Evolutionary conservation across 495 filamentous ascomycete genomes (phyloP), one percentile per base, ranked within the genome.

Genomic region (Thermothielavioides terrestris): DNA sequence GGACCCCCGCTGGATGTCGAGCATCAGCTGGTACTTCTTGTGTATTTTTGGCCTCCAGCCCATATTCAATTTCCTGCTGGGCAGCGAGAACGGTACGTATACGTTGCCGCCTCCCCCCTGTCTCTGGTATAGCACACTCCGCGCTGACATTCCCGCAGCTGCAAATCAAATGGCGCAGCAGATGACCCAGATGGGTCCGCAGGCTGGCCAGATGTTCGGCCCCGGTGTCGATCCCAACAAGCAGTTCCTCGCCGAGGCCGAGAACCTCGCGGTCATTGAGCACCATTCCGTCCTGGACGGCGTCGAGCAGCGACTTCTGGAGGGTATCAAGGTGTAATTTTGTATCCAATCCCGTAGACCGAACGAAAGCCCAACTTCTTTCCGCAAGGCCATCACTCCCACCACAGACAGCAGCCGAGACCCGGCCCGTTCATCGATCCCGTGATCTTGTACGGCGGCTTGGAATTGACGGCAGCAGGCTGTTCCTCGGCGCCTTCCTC

Each of bases 1-100:
- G 70, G 94, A 97, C 66, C 92, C 95, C 8, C 73, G 88, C 68
- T 98, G 92, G 92, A 94, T 98, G 66, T 97, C 92, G 1, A 92
- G 86, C 61, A 81, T 98, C 59, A 95, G 89, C 39, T 97, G 90
- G 91, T 98, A 98, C 70, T 97, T 98, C 64, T 71, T 98, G 42
- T 95, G 92, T 58, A 79, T 97, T 53, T 95, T 98, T 65, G 92
- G 92, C 31, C 76, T 98, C 44, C 91, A 96, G 65, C 86, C 89
- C 41, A 89, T 97, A n/a, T 98, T 96, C 69, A 95, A 89, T 55
- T 97, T 95, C 65, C 81, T 98, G 39, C 78, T 98, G 18, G 92
- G 92, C 11, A 91, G 85, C 65, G 91, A 97, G 56, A 98, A 98
- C 62, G 79, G 89, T 95, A 72, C 67, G 82, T 68, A 21, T 37